These are phyloP conservation scores for Chaetomium olivaceum DNA, from an alignment of 2,329 filamentous ascomycete species.

Conservation along the genomic window DNA sequence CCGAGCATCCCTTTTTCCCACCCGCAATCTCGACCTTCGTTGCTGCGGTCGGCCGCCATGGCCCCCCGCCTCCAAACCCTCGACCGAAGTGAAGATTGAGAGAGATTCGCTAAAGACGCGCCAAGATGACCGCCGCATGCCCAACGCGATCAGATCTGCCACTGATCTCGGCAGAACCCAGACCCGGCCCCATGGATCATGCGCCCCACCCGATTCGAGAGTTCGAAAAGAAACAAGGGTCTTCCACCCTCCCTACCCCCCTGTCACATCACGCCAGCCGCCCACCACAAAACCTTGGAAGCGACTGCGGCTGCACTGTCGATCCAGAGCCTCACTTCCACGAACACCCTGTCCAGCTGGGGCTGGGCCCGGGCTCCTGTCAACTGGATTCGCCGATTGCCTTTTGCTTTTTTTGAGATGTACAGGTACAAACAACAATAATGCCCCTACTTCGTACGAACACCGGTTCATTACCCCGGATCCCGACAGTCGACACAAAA, in stretches of 20 bases:
- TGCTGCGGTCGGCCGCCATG: background rate
- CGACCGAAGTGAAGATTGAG: background rate
- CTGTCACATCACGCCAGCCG: background rate
- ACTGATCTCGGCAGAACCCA: background rate
- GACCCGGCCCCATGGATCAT: background rate
- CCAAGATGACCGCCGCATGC: background rate
- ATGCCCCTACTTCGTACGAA: too few species aligned
- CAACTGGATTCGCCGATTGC: background rate
- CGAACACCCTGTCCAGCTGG: background rate
- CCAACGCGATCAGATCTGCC: background rate
- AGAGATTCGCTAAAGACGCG: background rate
- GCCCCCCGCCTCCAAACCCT: too few species aligned
- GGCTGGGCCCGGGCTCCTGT: background rate
- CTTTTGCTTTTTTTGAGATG: background rate
- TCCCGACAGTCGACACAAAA: too few species aligned
- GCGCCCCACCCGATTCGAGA: background rate
- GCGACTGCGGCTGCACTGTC: background rate
- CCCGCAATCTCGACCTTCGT: background rate
- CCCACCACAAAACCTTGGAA: background rate
- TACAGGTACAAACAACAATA: background rate
- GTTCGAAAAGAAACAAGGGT: background rate
- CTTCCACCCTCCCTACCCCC: background rate
- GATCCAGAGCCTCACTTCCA: background rate
- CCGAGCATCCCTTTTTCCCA: background rate
- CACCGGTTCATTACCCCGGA: background rate